A percentile compares a stretch with the other conserved stretches of the same genome.
Evolutionary conservation across 768 basidiomycete species (phyloP).

Genomic region (Pleurotus tuber-regium): DNA sequence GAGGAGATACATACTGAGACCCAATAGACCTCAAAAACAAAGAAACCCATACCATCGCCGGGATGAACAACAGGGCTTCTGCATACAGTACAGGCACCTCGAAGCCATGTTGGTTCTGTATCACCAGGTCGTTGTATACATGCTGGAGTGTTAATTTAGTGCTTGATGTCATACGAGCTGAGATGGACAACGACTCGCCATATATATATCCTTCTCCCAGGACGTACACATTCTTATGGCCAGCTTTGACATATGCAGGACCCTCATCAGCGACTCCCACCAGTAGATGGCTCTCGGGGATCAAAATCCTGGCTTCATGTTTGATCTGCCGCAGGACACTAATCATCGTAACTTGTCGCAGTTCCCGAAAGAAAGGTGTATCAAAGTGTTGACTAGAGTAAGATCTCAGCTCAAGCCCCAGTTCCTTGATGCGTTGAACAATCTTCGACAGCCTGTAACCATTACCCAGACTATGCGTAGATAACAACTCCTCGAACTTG

Average conservation of each 20-base stretch:
- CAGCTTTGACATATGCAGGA: slow-evolving; percentile 52
- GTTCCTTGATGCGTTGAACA: slow-evolving; percentile 44
- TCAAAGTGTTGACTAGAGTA: slow-evolving; percentile 36
- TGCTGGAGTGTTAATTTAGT: slow-evolving; percentile 30
- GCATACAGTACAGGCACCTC: slow-evolving; percentile 62
- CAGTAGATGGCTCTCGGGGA: slow-evolving; percentile 65
- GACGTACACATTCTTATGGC: slow-evolving; percentile 49
- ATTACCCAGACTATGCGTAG: slow-evolving; percentile 41
- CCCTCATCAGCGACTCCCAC: slow-evolving; percentile 87
- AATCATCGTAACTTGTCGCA: slow-evolving; percentile 61
- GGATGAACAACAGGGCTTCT: slow-evolving; percentile 75
- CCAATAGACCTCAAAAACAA: neutral
- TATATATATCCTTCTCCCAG: slow-evolving; percentile 62
- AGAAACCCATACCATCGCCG: slow-evolving; percentile 55
- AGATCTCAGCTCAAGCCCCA: slow-evolving; percentile 46
- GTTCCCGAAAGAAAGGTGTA: slow-evolving; percentile 53
- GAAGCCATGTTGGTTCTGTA: slow-evolving; percentile 48
- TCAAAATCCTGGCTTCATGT: slow-evolving; percentile 68
- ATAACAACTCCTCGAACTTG: slow-evolving; percentile 48
- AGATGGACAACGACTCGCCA: slow-evolving; percentile 37
- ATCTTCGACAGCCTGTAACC: slow-evolving; percentile 50
- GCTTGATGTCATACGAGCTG: neutral
- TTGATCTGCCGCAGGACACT: slow-evolving; percentile 74
- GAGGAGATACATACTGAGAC: slow-evolving; percentile 3
- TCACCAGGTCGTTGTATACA: slow-evolving; percentile 57